These are phyloP conservation scores for Globisporangium acanthophoron DNA, from an alignment of 352 stramenopile genomes.

Conservation along the genomic window DNA sequence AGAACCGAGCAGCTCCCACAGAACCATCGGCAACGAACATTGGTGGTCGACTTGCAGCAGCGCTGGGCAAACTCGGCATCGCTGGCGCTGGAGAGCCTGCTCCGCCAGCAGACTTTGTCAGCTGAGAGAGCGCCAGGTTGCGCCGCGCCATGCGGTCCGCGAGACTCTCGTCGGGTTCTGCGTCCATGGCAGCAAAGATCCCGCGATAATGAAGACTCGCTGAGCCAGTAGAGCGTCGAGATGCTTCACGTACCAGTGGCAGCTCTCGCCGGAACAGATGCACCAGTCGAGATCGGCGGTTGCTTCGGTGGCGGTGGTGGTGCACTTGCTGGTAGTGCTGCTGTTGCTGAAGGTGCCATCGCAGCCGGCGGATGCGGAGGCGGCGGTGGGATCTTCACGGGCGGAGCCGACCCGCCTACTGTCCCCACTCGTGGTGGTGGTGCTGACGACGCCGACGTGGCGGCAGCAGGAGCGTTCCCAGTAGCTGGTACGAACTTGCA, in stretches of 20 bases:
- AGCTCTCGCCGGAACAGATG: background rate
- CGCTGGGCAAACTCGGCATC: background rate
- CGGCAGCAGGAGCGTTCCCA: background rate
- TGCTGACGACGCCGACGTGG: background rate
- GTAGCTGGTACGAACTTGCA: constrained; percentile 48
- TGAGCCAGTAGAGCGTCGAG: background rate
- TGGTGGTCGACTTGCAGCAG: background rate
- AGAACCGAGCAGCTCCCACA: background rate
- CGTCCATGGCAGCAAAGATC: background rate
- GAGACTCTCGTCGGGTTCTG: constrained; percentile 15
- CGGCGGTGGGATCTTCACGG: constrained; percentile 38
- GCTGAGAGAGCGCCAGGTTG: constrained; percentile 56
- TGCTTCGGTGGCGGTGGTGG: background rate
- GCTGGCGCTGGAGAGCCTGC: background rate
- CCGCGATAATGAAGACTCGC: background rate
- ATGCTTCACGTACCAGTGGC: background rate
- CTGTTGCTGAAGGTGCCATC: background rate
- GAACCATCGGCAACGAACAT: background rate
- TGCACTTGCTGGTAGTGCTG: background rate
- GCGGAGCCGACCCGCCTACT: background rate
- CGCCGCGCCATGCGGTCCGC: constrained; percentile 38
- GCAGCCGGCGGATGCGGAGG: constrained; percentile 38
- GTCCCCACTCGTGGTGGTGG: background rate
- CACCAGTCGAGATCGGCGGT: background rate
- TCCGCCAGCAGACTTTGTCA: constrained; percentile 23